phyloP scores from a whole-genome alignment of 1,284 basidiomycete species.

The Trichosporon faecale region DNA sequence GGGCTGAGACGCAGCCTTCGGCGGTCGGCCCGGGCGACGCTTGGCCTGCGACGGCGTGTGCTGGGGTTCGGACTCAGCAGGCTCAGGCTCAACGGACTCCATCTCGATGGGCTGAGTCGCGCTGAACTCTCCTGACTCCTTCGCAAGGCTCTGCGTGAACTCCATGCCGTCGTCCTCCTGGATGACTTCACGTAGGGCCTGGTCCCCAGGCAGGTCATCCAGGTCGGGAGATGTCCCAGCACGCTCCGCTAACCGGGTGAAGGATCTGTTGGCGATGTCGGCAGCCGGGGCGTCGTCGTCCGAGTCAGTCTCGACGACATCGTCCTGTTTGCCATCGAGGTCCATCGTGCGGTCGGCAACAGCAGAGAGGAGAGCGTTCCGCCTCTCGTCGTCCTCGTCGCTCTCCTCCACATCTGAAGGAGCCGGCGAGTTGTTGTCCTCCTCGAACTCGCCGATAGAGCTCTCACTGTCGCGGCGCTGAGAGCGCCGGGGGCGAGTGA shows the following conservation, averaged over 20 bases:
- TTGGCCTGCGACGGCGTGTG: background rate
- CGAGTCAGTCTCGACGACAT: background rate
- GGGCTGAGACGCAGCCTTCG: background rate
- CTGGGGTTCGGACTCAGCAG: background rate
- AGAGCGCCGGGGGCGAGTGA: background rate
- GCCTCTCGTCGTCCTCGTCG: background rate
- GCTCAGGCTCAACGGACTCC: background rate
- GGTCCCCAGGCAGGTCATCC: conserved; percentile 18
- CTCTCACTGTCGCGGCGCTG: conserved; percentile 31
- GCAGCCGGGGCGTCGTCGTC: conserved; percentile 6
- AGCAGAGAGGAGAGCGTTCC: background rate
- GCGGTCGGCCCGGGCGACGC: conserved; percentile 7
- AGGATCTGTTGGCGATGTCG: conserved; percentile 7
- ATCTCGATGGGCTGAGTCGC: conserved; percentile 3
- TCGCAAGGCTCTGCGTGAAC: background rate
- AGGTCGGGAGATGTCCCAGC: conserved; percentile 8
- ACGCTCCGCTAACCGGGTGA: conserved; percentile 2
- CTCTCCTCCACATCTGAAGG: background rate
- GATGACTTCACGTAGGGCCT: conserved; percentile 24
- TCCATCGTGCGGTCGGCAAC: conserved; percentile 1
- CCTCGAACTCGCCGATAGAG: conserved; percentile 41
- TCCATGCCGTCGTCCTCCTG: conserved; percentile 19
- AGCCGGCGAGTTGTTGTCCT: conserved; percentile 17
- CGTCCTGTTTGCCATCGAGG: background rate
- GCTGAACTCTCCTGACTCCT: background rate